Percentiles rank a stretch among this genome's conserved stretches.
Evolutionary conservation across 2,329 filamentous ascomycete genomes (phyloP).

Genomic region (Metarhizium album): DNA sequence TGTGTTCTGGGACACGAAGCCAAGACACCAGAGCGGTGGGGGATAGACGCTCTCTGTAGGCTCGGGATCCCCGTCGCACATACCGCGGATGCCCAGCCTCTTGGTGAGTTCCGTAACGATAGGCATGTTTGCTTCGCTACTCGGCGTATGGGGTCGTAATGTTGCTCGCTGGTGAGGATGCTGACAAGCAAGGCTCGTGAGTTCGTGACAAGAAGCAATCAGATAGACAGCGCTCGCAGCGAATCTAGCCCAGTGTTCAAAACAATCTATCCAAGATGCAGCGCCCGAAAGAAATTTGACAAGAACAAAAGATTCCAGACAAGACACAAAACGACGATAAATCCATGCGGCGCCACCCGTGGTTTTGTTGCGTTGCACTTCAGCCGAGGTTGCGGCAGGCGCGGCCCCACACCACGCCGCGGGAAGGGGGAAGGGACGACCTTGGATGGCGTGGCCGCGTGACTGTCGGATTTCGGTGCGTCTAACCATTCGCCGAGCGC

Average conservation of each 20-base stretch:
- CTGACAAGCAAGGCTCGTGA: background rate
- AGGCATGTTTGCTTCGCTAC: constrained; percentile 32
- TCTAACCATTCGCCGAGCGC: background rate
- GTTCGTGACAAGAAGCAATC: no score
- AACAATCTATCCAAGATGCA: background rate
- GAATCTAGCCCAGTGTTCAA: background rate
- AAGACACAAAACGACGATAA: no score
- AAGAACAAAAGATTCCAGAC: no score
- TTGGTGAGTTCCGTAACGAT: constrained; percentile 48
- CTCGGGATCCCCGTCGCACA: constrained; percentile 1
- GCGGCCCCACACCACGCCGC: background rate
- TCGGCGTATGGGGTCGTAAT: background rate
- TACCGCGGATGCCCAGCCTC: constrained; percentile 44
- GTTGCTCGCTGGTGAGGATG: background rate
- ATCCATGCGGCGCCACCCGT: no score
- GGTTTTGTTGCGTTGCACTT: background rate
- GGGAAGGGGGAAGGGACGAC: no score
- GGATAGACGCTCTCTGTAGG: background rate
- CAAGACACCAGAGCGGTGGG: background rate
- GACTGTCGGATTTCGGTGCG: background rate
- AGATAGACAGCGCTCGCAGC: background rate
- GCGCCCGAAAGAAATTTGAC: background rate
- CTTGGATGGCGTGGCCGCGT: no score
- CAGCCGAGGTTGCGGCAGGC: background rate
- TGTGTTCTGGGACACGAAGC: background rate